Evolutionary conservation across 345 rosid species (phyloP).

Genomic region (Sisymbrium altissimum): DNA sequence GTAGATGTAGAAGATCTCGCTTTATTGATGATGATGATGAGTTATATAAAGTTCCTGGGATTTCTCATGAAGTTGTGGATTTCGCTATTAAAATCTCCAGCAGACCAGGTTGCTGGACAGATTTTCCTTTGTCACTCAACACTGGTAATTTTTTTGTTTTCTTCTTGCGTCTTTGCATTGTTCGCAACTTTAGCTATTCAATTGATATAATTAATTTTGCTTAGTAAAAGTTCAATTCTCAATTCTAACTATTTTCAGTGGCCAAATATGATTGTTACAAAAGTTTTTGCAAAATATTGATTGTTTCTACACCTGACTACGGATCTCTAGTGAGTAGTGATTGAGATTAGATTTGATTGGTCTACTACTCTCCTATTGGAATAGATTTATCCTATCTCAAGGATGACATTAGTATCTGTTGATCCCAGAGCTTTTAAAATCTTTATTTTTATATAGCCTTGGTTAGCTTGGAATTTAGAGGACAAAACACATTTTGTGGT

Average conservation of each 20-base stretch:
- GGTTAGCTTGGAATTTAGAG: too few species aligned
- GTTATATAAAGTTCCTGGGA: slow-evolving; percentile 43
- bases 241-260: neutral
- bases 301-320: neutral
- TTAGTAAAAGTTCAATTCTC: too few species aligned
- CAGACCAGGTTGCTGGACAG: slow-evolving; percentile 62
- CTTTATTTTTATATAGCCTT: neutral
- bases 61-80: slow-evolving; percentile 50
- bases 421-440: neutral
- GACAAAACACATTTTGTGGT: too few species aligned
- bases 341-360: neutral
- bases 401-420: neutral
- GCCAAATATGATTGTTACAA: neutral
- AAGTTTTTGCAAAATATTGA: neutral
- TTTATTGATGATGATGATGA: neutral
- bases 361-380: neutral
- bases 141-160: slow-evolving; percentile 36
- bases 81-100: slow-evolving; percentile 51
- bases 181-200: too few species aligned
- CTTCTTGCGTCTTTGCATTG: neutral
- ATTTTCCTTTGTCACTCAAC: slow-evolving; percentile 51
- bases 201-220: neutral
- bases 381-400: too few species aligned
- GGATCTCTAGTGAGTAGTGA: neutral
- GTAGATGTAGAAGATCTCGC: too few species aligned